A percentile compares a stretch with the other conserved stretches of the same genome.
These are phyloP conservation scores for Linaria vulgaris DNA, from an alignment of 257 asterid species.

Conservation along the genomic window DNA sequence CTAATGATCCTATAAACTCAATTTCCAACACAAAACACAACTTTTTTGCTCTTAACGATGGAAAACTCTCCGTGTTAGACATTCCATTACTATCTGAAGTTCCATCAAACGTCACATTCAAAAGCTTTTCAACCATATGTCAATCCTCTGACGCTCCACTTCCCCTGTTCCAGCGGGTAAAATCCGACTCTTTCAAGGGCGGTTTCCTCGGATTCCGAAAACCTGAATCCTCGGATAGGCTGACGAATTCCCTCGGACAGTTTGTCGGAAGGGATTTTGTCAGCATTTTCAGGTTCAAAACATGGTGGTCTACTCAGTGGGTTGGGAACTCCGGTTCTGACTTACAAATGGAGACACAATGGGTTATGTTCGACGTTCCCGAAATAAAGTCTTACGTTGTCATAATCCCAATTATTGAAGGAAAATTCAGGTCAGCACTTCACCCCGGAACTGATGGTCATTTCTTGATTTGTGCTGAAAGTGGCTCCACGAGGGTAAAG, in stretches of 20 bases:
- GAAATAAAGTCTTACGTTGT: slow-evolving; percentile 51
- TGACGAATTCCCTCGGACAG: slow-evolving; percentile 56
- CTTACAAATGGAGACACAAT: slow-evolving; percentile 73
- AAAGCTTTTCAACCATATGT: slow-evolving; percentile 43
- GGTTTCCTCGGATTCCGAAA: slow-evolving; percentile 65
- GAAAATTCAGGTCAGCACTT: slow-evolving; percentile 64
- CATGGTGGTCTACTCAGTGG: slow-evolving; percentile 94
- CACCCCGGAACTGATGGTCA: slow-evolving; percentile 62
- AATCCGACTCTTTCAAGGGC: slow-evolving; percentile 42
- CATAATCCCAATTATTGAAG: slow-evolving; percentile 56
- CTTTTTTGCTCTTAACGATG: slow-evolving; percentile 36
- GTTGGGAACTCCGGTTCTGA: slow-evolving; percentile 66
- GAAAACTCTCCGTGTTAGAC: slow-evolving; percentile 39
- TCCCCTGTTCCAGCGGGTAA: slow-evolving; percentile 44
- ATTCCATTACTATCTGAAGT: slow-evolving; percentile 47
- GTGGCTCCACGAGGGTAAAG: slow-evolving; percentile 51
- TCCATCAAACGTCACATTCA: slow-evolving; percentile 59
- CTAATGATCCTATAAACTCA: slow-evolving; percentile 36
- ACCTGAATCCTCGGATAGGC: slow-evolving; percentile 40
- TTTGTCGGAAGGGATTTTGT: slow-evolving; percentile 58
- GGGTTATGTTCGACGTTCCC: slow-evolving; percentile 65
- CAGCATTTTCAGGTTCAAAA: slow-evolving; percentile 78
- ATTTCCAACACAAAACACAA: slow-evolving; percentile 27
- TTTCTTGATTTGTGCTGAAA: slow-evolving; percentile 53
- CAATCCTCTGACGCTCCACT: slow-evolving; percentile 48